Base-by-base conservation (phyloP, 371 early-diverging fungal genomes). In the Mortierella sp. region DNA sequence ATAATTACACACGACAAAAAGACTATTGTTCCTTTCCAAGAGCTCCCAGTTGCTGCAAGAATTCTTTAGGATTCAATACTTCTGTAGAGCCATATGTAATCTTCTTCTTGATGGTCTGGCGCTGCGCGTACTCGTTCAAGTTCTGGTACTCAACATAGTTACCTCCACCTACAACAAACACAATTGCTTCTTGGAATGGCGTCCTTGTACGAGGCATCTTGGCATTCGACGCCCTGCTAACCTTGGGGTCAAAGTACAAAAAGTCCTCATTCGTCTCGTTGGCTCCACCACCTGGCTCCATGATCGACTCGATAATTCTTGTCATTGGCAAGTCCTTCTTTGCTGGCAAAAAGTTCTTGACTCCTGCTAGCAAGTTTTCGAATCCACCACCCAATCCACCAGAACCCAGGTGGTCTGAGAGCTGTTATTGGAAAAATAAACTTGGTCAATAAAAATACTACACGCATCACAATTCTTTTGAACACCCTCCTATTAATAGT, bases 61-160 rank as follows among this genome's bases (percentile, higher is more conserved):
- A 98, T 68, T 88, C 86, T 10, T 91, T 87, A 11, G 99, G 94
- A 54, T 92, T 96, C 66, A 98, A 69, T 66, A 99, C 90, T 72
- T 98, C 98, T 0, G 98, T 99, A 11, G 97, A 93, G 2, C 99
- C 99, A 86, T 99, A 98, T 20, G 95, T 93, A 65, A 99, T 95
- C 77, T 91, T 90, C 86, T 93, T 95, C 84, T 92, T 92, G 64
- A 85, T 81, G 68, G 88, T 87, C 64, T 90, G 89, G 61, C 89
- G 89, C 87, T 89, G 89, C 1, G 95, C 92, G 78, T 92, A 93
- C 80, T 97, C 97, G 85, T 93, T 91, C 76, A 98, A 73, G 83
- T 98, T 98, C 75, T 96, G 96, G 84, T 96, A 97, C 86, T 99
- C 99, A 59, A 96, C 86, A 85, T 97, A 97, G 81, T 96, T 97